These are phyloP conservation scores for Coccomyxa sp. DNA, from an alignment of 139 green algal genomes.

Conservation along the genomic window DNA sequence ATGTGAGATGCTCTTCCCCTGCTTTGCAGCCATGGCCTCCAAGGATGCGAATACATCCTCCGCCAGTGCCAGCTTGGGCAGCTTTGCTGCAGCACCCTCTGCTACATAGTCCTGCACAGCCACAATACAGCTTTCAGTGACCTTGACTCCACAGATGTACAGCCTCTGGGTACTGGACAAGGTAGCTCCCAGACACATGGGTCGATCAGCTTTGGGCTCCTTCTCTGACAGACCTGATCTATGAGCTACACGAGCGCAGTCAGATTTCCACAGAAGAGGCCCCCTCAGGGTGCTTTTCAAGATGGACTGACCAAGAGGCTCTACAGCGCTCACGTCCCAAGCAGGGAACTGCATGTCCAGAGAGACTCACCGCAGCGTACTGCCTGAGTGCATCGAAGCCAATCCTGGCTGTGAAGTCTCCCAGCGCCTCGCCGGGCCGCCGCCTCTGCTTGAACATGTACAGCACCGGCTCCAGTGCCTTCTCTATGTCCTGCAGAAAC, in stretches of 20 bases:
- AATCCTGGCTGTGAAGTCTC: slow-evolving; percentile 81
- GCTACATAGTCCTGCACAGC: not conserved
- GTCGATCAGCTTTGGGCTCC: not conserved
- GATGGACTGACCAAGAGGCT: not conserved
- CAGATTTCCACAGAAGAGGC: not conserved
- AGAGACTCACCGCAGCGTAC: slow-evolving; percentile 44
- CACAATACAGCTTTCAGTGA: not conserved
- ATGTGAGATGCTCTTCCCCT: slow-evolving; percentile 60
- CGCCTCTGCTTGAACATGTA: slow-evolving; percentile 56
- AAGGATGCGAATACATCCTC: slow-evolving; percentile 48
- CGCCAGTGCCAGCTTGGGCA: slow-evolving; percentile 37
- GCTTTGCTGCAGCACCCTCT: slow-evolving; percentile 4
- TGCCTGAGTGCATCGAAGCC: slow-evolving; percentile 54
- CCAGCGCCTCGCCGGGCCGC: slow-evolving; percentile 72
- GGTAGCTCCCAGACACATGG: not conserved
- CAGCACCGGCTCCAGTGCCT: slow-evolving; percentile 90
- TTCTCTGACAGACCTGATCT: not conserved
- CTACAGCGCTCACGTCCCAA: not conserved
- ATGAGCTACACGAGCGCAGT: not conserved
- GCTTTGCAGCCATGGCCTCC: slow-evolving; percentile 36
- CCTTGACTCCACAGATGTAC: not conserved
- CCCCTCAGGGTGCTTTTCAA: not conserved
- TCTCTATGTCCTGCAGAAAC: slow-evolving; percentile 80
- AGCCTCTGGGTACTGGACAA: not conserved
- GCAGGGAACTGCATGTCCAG: slow-evolving; percentile 10